Evolutionary conservation across 495 filamentous ascomycete species (phyloP), one percentile per base, ranked within the genome.

Genomic region (Rhypophila decipiens): DNA sequence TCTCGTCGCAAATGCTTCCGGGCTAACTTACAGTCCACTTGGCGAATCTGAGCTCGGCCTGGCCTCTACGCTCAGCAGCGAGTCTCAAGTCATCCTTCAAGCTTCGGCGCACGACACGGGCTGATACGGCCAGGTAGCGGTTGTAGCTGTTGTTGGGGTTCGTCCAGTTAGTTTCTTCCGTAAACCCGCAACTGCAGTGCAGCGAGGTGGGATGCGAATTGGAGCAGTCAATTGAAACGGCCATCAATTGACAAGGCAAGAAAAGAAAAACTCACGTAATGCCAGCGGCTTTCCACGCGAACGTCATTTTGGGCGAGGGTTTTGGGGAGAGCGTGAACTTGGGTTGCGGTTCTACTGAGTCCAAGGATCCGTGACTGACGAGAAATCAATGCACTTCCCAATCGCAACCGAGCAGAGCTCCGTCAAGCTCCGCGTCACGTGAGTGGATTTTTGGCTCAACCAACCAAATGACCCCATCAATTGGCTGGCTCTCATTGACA

Each of bases 261-360:
- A 15, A 8, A 31, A 27, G 17, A 23, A 24, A 21, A 31, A 65
- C 86, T 69, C 84, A 97, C 94, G 85, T 95, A 61, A 97, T 76
- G 75, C 94, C 93, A 64, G 93, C 85, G 62, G 90, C 80, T 86
- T 96, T 97, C 94, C 94, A 99, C 64, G 90, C 87, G 73, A 89
- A 91, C 69, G 87, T 80, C 93, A 98, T 98, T 76, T 82, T 89
- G 84, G n/a, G 81, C 68, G 15, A 57, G 50, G 50, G 53, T 66
- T 51, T 50, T 53, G 47, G n/a, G n/a, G n/a, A n/a, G n/a, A 56
- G 57, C 56, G 50, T 47, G 38, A 50, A 44, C 42, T 46, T 47
- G 50, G n/a, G 21, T 39, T 53, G 47, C 20, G 46, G 39, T 44
- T 46, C 42, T 48, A 24, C 17, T 38, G 27, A 47, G 40, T 15